These are phyloP conservation scores for Trametes cubensis DNA, from an alignment of 768 basidiomycete genomes.

Conservation along the genomic window DNA sequence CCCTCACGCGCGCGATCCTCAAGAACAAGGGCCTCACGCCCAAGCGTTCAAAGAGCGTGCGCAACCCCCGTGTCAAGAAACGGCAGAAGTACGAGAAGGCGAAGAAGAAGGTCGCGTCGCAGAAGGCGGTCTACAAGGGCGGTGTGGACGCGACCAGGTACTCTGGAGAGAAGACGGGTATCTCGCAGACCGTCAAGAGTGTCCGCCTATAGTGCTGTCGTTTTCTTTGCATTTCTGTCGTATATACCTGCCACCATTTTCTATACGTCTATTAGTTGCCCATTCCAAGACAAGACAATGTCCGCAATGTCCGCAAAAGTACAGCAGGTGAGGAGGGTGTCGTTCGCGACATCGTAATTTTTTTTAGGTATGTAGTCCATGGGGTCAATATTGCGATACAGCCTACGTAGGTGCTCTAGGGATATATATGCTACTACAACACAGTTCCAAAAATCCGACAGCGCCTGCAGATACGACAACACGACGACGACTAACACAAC, in stretches of 20 bases:
- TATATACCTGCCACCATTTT: background rate
- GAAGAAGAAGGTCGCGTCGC: conserved; percentile 87
- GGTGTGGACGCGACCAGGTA: conserved; percentile 78
- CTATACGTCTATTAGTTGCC: background rate
- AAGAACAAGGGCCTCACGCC: conserved; percentile 96
- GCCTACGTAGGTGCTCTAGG: conserved; percentile 16
- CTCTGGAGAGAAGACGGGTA: conserved; percentile 91
- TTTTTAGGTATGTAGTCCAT: background rate
- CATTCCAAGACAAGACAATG: background rate
- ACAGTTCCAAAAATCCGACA: conserved; percentile 17
- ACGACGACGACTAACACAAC: conserved; percentile 1
- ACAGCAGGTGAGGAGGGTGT: too few relatives aligned
- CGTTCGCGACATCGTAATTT: background rate
- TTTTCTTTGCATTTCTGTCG: background rate
- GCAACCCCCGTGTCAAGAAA: conserved; percentile 98
- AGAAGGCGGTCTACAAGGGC: conserved; percentile 92
- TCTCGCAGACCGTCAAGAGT: conserved; percentile 88
- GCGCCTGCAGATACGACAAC: conserved; percentile 8
- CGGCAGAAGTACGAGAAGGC: conserved; percentile 91
- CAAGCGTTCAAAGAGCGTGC: conserved; percentile 81
- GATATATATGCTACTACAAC: conserved; percentile 25
- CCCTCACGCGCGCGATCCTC: conserved; percentile 87
- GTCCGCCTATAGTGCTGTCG: conserved; percentile 51
- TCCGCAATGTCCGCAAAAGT: too few relatives aligned
- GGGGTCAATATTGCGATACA: conserved; percentile 10